A percentile compares a stretch with the other conserved stretches of the same genome.
Evolutionary conservation across 163 green algal species (phyloP).

Genomic region (Scenedesmus sp.): DNA sequence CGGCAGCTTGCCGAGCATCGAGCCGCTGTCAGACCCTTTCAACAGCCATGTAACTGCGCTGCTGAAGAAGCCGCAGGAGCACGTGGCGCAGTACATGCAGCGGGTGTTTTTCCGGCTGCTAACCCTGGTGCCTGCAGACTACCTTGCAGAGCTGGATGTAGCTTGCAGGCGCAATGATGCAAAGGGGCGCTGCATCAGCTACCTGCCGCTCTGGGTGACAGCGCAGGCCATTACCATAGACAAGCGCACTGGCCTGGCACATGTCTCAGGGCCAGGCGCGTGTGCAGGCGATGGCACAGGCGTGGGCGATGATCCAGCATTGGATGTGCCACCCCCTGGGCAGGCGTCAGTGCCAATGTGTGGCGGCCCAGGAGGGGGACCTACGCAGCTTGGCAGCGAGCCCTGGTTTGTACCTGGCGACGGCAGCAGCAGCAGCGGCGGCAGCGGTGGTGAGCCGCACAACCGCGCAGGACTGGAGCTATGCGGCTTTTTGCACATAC

Average conservation of each 20-base stretch:
- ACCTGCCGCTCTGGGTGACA: conserved; percentile 50
- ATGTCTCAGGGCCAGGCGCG: conserved; percentile 21
- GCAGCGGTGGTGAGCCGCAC: background rate
- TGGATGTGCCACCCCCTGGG: background rate
- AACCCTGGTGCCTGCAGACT: conserved; percentile 42
- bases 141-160: conserved; percentile 46
- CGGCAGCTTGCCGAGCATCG: background rate
- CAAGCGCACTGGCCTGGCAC: conserved; percentile 42
- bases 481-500: conserved; percentile 52
- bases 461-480: conserved; percentile 34
- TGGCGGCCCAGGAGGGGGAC: background rate
- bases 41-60: conserved; percentile 33
- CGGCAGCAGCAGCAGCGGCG: background rate
- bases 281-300: background rate
- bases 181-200: conserved; percentile 45
- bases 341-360: conserved; percentile 2
- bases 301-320: background rate
- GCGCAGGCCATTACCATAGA: conserved; percentile 48
- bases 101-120: conserved; percentile 53
- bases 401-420: conserved; percentile 1
- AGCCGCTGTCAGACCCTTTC: conserved; percentile 23
- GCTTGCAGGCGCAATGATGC: conserved; percentile 22
- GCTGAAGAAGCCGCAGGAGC: conserved; percentile 40
- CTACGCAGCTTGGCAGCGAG: conserved; percentile 18
- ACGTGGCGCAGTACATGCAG: conserved; percentile 51